Conservation (phyloP, 768 basidiomycete genomes). For the Galerina sulciceps region DNA sequence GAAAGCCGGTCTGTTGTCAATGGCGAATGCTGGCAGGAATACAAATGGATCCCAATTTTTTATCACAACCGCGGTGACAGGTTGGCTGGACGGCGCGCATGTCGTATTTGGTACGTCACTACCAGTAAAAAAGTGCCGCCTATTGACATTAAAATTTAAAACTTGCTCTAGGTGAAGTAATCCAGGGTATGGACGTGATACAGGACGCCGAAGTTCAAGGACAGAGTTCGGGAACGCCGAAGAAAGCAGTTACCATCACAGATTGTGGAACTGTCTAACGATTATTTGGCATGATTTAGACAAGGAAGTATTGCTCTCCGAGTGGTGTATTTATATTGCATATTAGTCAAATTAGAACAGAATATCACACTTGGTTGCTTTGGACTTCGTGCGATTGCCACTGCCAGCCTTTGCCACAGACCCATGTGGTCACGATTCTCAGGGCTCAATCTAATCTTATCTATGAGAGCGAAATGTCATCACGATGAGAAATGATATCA, state of each 20-base stretch:
- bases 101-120: slow-evolving; percentile 77
- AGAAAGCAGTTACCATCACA: slow-evolving; percentile 4
- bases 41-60: slow-evolving; percentile 93
- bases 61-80: slow-evolving; percentile 79
- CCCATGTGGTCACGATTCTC: too few relatives aligned
- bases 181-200: slow-evolving; percentile 64
- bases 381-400: too few relatives aligned
- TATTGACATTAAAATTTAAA: background rate
- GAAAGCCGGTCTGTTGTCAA: slow-evolving; percentile 69
- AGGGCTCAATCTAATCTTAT: too few relatives aligned
- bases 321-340: background rate
- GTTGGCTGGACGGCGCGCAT: slow-evolving; percentile 83
- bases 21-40: slow-evolving; percentile 82
- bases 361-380: too few relatives aligned
- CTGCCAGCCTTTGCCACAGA: too few relatives aligned
- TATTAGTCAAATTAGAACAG: too few relatives aligned
- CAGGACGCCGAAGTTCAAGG: slow-evolving; percentile 47
- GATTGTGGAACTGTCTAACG: slow-evolving; percentile 6
- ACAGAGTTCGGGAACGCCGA: slow-evolving; percentile 34
- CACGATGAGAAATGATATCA: too few relatives aligned
- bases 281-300: background rate
- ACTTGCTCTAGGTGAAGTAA: slow-evolving; percentile 55
- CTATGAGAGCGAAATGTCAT: too few relatives aligned
- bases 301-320: too few relatives aligned
- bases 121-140: background rate